Evolutionary conservation across 352 stramenopile genomes (phyloP).

Genomic region (Globisporangium viniferum): DNA sequence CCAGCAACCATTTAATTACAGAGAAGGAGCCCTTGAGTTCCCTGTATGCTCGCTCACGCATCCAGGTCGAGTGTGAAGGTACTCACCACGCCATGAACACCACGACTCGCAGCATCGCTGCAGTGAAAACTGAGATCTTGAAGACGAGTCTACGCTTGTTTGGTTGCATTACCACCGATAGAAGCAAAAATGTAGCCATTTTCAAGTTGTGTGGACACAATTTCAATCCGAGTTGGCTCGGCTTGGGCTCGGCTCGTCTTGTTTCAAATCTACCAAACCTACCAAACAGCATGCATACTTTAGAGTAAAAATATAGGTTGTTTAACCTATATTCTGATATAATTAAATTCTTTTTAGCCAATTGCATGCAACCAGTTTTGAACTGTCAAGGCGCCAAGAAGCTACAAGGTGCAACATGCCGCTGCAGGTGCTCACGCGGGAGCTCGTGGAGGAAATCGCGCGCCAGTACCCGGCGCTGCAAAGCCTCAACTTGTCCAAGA

Average conservation of each 20-base stretch:
- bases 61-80: neutral
- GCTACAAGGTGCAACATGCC: conserved; percentile 26
- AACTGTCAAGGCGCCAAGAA: neutral
- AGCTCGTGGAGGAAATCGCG: conserved; percentile 65
- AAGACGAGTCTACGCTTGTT: neutral
- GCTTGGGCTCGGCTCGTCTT: neutral
- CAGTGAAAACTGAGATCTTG: neutral
- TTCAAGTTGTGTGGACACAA: neutral
- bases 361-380: neutral
- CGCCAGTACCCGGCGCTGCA: conserved; percentile 55
- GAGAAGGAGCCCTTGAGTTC: neutral
- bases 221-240: neutral
- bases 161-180: neutral
- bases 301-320: no score
- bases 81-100: neutral
- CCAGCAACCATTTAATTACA: neutral
- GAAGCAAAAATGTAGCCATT: neutral
- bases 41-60: no score
- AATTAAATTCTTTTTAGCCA: neutral
- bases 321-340: no score
- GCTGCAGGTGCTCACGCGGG: conserved; percentile 48
- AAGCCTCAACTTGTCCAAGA: conserved; percentile 58
- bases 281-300: no score
- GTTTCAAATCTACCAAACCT: neutral
- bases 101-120: neutral